Base-by-base conservation (phyloP, 2,329 filamentous ascomycete species). In the Nemania sp. region DNA sequence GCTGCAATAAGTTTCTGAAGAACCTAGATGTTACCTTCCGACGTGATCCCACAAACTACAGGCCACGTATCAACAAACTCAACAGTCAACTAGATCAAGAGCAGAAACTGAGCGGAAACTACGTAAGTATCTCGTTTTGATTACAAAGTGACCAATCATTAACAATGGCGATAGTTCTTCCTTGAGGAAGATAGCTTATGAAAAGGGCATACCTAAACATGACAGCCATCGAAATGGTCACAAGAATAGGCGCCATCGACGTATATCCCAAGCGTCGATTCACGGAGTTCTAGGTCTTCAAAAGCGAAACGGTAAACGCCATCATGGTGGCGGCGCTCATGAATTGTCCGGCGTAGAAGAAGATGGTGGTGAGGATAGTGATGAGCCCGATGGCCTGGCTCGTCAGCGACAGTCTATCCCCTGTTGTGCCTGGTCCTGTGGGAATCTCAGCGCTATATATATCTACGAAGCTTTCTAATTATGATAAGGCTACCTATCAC, bases 21-120 rank as follows among this genome's bases (percentile, higher is more conserved):
- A 97, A 92, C 78, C 82, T 99, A 65, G 92, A 99, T 71, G 95
- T 99, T 71, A 98, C 95, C 51, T 99, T 99, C 90, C 91, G 95
- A 73, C 92, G 96, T 76, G 95, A 99, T 74, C 95, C 96, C 65
- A 92, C 89, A 80, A 97, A 95, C 73, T 99, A 87, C 85, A 89
- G 95, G 64, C 95, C 96, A 65, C 92, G 96, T 80, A 99, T 99
- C 83, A 99, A 99, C 87, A 99, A 99, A 86, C 81, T 87, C 73
- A 89, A 93, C 78, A 95, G 90, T 74, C 95, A 99, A 82, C 86
- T 98, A 69, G 95, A 99, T 78, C 93, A 97, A 77, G 95, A 98
- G 76, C 95, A 99, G 84, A 99, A 99, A 84, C 71, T 92, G 72
- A 80, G 79, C 67, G 96, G 96, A 71, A 98, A 98, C 81, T 99